These are phyloP conservation scores for Tolypocladium sp. DNA, from an alignment of 2,329 filamentous ascomycete species.

Conservation along the genomic window DNA sequence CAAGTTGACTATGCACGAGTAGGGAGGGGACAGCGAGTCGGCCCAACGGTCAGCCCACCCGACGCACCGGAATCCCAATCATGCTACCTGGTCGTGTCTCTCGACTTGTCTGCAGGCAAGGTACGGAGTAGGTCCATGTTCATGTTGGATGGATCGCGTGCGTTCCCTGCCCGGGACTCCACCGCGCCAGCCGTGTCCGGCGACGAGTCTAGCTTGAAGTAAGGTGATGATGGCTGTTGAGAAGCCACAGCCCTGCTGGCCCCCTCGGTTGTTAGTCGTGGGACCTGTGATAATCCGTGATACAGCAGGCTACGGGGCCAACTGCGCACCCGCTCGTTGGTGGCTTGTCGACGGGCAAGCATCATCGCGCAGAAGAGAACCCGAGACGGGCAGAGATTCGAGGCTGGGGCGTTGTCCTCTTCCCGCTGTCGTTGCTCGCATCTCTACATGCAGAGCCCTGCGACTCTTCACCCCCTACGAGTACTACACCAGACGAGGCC, in stretches of 20 bases:
- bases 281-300: neutral
- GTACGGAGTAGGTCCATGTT: neutral
- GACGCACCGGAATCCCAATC: neutral
- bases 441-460: neutral
- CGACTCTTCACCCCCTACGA: neutral
- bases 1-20: neutral
- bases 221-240: neutral
- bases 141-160: neutral
- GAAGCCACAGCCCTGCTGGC: neutral
- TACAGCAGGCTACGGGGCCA: neutral
- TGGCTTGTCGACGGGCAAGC: neutral
- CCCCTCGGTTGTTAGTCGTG: neutral
- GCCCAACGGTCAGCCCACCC: neutral
- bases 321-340: neutral
- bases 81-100: neutral
- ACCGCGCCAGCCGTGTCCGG: neutral
- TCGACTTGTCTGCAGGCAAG: neutral
- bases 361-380: neutral
- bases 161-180: neutral
- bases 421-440: neutral
- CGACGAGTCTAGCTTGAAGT: neutral
- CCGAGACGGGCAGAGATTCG: neutral
- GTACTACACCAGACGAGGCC: neutral
- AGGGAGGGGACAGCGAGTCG: neutral
- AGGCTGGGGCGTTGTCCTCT: neutral